Evolutionary conservation across 495 filamentous ascomycete species (phyloP).

Genomic region (Trichoderma orchidacearum): DNA sequence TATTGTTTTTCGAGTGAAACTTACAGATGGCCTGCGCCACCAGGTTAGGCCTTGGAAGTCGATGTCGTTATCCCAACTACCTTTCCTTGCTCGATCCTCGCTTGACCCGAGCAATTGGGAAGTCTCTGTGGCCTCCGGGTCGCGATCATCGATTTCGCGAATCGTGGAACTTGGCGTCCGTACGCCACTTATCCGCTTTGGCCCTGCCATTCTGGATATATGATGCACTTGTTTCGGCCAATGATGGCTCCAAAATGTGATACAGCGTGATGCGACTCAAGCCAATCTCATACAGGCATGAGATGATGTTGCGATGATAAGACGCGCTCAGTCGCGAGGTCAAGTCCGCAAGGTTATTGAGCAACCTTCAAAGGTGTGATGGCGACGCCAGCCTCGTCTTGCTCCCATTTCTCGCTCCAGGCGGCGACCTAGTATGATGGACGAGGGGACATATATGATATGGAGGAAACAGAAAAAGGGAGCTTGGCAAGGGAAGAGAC

Average conservation of each 20-base stretch:
- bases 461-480: background rate
- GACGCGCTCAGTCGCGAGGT: background rate
- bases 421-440: no score
- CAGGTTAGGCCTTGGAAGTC: constrained; percentile 55
- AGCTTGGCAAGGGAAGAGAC: background rate
- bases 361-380: background rate
- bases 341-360: background rate
- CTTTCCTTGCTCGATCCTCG: constrained; percentile 8
- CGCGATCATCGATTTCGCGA: background rate
- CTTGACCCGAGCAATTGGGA: constrained; percentile 22
- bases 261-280: background rate
- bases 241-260: background rate
- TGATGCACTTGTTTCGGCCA: background rate
- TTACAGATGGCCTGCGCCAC: constrained; percentile 61
- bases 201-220: background rate
- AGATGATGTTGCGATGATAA: no score
- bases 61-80: constrained; percentile 24
- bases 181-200: background rate
- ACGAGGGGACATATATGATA: background rate
- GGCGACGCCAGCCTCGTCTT: background rate
- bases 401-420: background rate
- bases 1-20: constrained; percentile 11
- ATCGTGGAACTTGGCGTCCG: background rate
- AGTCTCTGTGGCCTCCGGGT: constrained; percentile 20
- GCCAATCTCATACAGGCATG: background rate